phyloP scores from a whole-genome alignment of 768 basidiomycete genomes.

The Aureoboletus auriporus region DNA sequence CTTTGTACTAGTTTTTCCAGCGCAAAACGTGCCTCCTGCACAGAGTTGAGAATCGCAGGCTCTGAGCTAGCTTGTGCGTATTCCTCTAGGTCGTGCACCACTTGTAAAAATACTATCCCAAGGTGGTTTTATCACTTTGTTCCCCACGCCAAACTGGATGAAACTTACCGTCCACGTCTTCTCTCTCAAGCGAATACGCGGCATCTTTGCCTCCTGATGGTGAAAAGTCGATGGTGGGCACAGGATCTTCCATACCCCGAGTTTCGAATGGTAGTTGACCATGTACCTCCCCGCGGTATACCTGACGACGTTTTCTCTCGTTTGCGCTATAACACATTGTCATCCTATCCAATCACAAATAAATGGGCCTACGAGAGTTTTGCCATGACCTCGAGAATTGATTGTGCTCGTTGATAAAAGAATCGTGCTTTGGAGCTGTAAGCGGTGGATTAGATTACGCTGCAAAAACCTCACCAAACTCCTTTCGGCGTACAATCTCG shows the following conservation, averaged over 20 bases:
- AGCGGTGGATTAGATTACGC: not conserved
- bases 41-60: conserved; percentile 45
- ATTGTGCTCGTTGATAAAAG: conserved; percentile 76
- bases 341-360: conserved; percentile 1
- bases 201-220: conserved; percentile 61
- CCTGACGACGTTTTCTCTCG: conserved; percentile 78
- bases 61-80: conserved; percentile 47
- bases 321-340: conserved; percentile 43
- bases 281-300: conserved; percentile 81
- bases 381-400: conserved; percentile 82
- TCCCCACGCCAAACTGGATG: conserved; percentile 35
- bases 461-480: conserved; percentile 60
- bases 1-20: conserved; percentile 68
- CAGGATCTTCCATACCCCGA: conserved; percentile 74
- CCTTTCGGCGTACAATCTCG: conserved; percentile 87
- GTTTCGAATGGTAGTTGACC: conserved; percentile 87
- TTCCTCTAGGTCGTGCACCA: conserved; percentile 64
- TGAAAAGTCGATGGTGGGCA: conserved; percentile 77
- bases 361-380: conserved; percentile 69
- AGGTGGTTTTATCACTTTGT: conserved; percentile 1
- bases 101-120: conserved; percentile 50
- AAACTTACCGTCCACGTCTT: conserved; percentile 65
- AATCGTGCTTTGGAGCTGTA: conserved; percentile 53
- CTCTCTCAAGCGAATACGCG: conserved; percentile 62
- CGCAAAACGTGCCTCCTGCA: conserved; percentile 55